Percentiles rank a stretch among this genome's conserved stretches.
phyloP scores from a whole-genome alignment of 2,329 filamentous ascomycete species.

The Curvularia eragrostidis region DNA sequence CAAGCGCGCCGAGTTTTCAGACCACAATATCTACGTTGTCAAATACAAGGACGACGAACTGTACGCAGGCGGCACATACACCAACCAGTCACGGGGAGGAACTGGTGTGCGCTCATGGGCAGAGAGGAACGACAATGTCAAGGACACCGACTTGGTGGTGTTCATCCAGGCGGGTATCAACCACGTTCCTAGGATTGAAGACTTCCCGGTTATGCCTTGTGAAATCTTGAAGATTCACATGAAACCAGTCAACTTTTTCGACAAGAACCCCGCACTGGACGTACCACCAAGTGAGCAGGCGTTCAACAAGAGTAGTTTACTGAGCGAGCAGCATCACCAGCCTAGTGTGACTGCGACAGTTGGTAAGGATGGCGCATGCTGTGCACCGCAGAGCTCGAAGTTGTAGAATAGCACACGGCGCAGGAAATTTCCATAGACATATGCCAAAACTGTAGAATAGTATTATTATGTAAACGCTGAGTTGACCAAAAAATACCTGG shows the following conservation, averaged over 20 bases:
- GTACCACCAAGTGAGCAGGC: constrained; percentile 61
- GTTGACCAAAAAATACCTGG: neutral
- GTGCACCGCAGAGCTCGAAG: constrained; percentile 40
- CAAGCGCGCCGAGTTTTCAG: constrained; percentile 65
- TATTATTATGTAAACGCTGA: neutral
- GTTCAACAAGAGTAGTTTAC: constrained; percentile 53
- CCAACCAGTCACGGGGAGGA: constrained; percentile 64
- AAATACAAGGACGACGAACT: constrained; percentile 65
- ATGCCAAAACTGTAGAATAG: neutral
- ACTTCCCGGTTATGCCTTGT: constrained; percentile 49
- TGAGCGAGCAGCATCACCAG: constrained; percentile 50
- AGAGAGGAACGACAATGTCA: constrained; percentile 60
- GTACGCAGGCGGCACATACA: constrained; percentile 66
- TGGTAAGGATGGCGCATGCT: constrained; percentile 49
- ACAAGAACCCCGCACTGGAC: constrained; percentile 65
- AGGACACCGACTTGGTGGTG: constrained; percentile 64
- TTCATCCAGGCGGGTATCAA: constrained; percentile 66
- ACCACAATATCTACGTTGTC: constrained; percentile 65
- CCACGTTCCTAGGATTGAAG: constrained; percentile 61
- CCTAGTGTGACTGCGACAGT: constrained; percentile 46
- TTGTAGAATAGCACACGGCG: neutral
- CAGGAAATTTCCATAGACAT: neutral
- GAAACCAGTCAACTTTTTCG: constrained; percentile 66
- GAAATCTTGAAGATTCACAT: constrained; percentile 65
- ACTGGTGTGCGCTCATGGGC: constrained; percentile 58